Evolutionary conservation across 371 early-diverging fungal genomes (phyloP).

Genomic region (Smittium culicis): DNA sequence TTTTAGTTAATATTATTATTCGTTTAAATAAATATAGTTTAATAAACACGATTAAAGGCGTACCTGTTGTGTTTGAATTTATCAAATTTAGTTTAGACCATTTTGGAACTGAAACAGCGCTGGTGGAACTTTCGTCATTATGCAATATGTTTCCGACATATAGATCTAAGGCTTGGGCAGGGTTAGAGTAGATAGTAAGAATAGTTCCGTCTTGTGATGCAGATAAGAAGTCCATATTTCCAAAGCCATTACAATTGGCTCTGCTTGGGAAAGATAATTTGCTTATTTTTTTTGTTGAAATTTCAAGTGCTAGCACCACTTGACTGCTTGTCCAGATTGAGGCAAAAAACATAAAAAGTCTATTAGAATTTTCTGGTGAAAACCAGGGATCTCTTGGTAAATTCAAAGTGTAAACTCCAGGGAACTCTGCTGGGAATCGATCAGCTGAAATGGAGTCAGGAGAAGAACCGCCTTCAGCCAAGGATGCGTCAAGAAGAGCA

Average conservation of each 20-base stretch:
- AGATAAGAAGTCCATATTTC: constrained; percentile 13
- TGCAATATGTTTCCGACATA: neutral
- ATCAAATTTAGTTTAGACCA: neutral
- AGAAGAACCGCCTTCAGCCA: no score
- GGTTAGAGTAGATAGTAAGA: neutral
- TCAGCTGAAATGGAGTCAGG: no score
- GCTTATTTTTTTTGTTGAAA: constrained; percentile 22
- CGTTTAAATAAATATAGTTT: no score
- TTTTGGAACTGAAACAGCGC: neutral
- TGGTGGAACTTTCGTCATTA: no score
- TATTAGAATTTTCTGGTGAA: constrained; percentile 17
- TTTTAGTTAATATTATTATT: no score
- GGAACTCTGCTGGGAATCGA: constrained; percentile 31
- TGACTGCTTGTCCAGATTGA: constrained; percentile 32
- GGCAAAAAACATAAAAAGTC: constrained; percentile 8
- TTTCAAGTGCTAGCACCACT: constrained; percentile 34
- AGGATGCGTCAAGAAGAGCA: no score
- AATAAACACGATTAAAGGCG: no score
- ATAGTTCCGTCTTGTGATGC: neutral
- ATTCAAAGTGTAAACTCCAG: constrained; percentile 39
- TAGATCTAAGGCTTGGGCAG: neutral
- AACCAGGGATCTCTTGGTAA: constrained; percentile 35
- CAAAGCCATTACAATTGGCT: no score
- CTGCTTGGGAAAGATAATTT: constrained; percentile 19
- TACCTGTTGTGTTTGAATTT: neutral